A percentile compares a stretch with the other conserved stretches of the same genome.
Evolutionary conservation across 768 basidiomycete species (phyloP).

Genomic region (Boletus eberwhitei): DNA sequence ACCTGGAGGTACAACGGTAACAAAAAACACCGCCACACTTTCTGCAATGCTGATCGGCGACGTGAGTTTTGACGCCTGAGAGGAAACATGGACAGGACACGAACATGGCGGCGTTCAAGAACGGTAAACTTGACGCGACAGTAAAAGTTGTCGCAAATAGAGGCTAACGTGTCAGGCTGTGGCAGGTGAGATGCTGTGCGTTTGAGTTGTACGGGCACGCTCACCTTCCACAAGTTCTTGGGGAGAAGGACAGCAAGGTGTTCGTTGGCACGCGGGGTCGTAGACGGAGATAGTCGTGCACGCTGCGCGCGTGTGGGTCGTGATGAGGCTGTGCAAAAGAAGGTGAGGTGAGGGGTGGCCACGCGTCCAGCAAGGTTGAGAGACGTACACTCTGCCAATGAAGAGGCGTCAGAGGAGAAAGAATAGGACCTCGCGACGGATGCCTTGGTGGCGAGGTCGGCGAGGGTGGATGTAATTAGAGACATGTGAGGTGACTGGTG

Average conservation of each 20-base stretch:
- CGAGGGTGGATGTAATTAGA: constrained; percentile 22
- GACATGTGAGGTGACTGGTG: constrained; percentile 28
- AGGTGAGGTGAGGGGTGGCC: not conserved
- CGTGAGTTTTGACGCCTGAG: constrained; percentile 15
- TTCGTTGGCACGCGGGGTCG: constrained; percentile 47
- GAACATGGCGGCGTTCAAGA: constrained; percentile 71
- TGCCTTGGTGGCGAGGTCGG: constrained; percentile 25
- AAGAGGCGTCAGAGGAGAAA: constrained; percentile 4
- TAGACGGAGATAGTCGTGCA: constrained; percentile 14
- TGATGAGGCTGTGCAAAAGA: constrained; percentile 15
- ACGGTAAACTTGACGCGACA: constrained; percentile 65
- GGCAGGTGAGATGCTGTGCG: constrained; percentile 15
- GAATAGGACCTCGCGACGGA: constrained; percentile 11
- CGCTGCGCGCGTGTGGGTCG: constrained; percentile 19
- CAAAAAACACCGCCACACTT: constrained; percentile 84
- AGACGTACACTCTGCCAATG: constrained; percentile 15
- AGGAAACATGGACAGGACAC: constrained; percentile 25
- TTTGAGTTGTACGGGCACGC: constrained; percentile 7
- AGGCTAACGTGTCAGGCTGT: constrained; percentile 60
- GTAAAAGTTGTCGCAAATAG: constrained; percentile 69
- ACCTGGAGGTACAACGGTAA: constrained; percentile 52
- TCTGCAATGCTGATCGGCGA: constrained; percentile 62
- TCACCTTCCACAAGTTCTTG: constrained; percentile 71
- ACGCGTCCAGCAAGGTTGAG: not conserved
- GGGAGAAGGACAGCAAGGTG: constrained; percentile 76